Conservation (phyloP, 192 early-diverging fungal genomes). For the Diversispora eburnea region DNA sequence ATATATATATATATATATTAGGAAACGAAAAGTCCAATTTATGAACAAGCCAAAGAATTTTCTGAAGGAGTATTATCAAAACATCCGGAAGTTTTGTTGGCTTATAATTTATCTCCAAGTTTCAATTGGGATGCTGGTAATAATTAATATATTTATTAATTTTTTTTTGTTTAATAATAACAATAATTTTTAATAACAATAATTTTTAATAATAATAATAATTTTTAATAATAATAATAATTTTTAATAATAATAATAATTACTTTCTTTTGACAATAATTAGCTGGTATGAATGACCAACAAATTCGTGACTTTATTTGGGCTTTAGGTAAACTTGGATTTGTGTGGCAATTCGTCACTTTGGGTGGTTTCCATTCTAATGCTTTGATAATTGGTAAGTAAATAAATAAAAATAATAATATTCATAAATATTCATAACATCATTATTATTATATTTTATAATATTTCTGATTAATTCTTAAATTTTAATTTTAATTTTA, state of each 20-base stretch:
- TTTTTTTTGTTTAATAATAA: not conserved
- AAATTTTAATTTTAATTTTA: not conserved
- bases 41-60: slow-evolving; percentile 89
- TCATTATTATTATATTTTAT: not conserved
- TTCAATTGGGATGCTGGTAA: slow-evolving; percentile 88
- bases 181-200: not conserved
- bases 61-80: slow-evolving; percentile 69
- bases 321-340: slow-evolving; percentile 86
- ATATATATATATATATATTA: no score
- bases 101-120: slow-evolving; percentile 95
- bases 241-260: not conserved
- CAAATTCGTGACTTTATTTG: slow-evolving; percentile 82
- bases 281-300: slow-evolving; percentile 87
- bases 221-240: not conserved
- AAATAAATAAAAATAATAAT: no score
- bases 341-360: slow-evolving; percentile 98
- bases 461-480: not conserved
- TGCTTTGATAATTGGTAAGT: slow-evolving; percentile 71
- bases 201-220: not conserved
- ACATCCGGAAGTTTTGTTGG: slow-evolving; percentile 80
- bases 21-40: slow-evolving; percentile 91
- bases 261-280: slow-evolving; percentile 30
- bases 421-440: not conserved
- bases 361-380: slow-evolving; percentile 93
- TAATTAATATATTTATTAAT: not conserved